Base-by-base conservation (phyloP, 805 yeast genomes). In the Starmerella scarabaei region DNA sequence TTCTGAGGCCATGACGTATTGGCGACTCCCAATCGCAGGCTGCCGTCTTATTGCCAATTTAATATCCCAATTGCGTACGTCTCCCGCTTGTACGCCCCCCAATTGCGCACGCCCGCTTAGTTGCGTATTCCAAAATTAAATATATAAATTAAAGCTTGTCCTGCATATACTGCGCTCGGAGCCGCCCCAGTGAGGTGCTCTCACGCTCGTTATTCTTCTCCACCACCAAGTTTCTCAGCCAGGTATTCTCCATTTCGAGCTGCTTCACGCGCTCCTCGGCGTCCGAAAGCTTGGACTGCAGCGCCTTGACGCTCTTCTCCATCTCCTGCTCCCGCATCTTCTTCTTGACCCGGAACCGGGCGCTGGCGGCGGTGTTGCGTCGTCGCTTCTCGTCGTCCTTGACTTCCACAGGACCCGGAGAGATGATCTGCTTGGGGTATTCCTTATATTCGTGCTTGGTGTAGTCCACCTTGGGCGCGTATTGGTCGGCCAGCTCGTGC, bases 291-390 rank as follows among this genome's bases (percentile, higher is more conserved):
- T 72, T 61, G 24, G 80, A 86, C 51, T 74, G 75, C 51, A 88
- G 66, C 44, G 80, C 86, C 51, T 73, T 72, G 16, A 86, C 70
- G 43, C 70, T 74, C 43, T 75, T 67, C 61, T 86, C 94, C 76
- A 88, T 72, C 57, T 86, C 88, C 62, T 81, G 91, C 62, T 88
- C 96, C 59, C 83, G 80, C 62, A 80, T 55, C 69, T 88, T 86
- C 74, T 82, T 85, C 70, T 83, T 84, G 56, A 84, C 73, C 48
- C 98, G 71, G 67, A 88, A 88, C 44, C 97, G 68, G 3, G 96
- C 96, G 17, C 88, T 76, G 1, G 98, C 97, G 1, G 91, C 94
- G 0, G 95, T 85, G 62, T 85, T 86, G 52, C 93, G 71, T 48
- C 80, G 73, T 46, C 94, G 71, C 62, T 83, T 88, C 54, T 80